phyloP scores from a whole-genome alignment of 2,329 filamentous ascomycete species.

The Aspergillus ruber region DNA sequence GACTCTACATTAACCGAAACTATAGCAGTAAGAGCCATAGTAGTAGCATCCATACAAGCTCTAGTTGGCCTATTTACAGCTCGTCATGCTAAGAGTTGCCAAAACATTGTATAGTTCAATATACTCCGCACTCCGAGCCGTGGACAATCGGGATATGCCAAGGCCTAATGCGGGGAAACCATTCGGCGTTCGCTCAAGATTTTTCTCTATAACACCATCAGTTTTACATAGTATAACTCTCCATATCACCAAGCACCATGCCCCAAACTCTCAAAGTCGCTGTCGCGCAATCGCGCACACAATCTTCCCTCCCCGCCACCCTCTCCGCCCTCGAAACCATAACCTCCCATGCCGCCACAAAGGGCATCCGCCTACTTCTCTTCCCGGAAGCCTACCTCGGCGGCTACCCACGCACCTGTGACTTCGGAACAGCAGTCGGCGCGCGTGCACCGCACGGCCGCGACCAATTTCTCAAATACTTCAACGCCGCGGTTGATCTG shows the following conservation, averaged over 20 bases:
- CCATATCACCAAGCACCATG: conserved; percentile 20
- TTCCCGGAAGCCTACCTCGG: conserved; percentile 91
- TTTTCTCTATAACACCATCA: no score
- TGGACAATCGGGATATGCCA: no score
- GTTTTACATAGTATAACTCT: background rate
- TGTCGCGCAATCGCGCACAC: conserved; percentile 44
- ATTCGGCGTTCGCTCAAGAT: no score
- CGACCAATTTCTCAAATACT: conserved; percentile 78
- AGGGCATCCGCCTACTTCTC: conserved; percentile 63
- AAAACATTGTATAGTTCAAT: no score
- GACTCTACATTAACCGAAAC: no score
- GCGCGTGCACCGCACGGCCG: conserved; percentile 61
- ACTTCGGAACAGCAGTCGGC: conserved; percentile 71
- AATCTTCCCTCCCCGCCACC: conserved; percentile 46
- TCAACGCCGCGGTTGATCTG: conserved; percentile 70
- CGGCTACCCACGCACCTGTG: conserved; percentile 77
- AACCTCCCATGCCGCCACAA: conserved; percentile 56
- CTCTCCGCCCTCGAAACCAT: conserved; percentile 60
- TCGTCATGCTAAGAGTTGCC: no score
- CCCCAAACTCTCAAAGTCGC: conserved; percentile 37
- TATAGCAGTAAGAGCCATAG: no score
- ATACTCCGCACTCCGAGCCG: no score
- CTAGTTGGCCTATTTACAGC: no score
- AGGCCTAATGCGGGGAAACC: no score
- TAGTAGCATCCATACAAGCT: no score